Evolutionary conservation across 805 yeast species (phyloP).

Genomic region (Candida maesae): DNA sequence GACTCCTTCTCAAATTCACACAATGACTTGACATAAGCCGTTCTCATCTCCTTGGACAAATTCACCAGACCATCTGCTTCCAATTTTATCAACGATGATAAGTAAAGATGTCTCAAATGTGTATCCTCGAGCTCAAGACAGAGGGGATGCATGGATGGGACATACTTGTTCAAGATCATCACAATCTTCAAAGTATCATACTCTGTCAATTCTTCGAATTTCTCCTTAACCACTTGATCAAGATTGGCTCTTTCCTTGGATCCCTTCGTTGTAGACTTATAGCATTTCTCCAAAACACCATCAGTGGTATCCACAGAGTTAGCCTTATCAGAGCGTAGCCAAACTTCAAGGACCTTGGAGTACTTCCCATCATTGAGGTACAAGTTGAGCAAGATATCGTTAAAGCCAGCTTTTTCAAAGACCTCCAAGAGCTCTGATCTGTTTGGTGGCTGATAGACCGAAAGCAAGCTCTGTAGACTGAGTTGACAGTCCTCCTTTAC

Average conservation of each 20-base stretch:
- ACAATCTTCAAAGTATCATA: constrained; percentile 27
- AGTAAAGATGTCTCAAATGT: constrained; percentile 24
- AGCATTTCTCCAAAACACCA: constrained; percentile 27
- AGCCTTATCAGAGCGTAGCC: constrained; percentile 38
- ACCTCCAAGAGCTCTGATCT: constrained; percentile 44
- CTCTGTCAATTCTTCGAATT: constrained; percentile 25
- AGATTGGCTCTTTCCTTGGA: constrained; percentile 20
- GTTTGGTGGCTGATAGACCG: constrained; percentile 59
- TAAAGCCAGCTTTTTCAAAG: constrained; percentile 52
- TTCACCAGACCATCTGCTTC: constrained; percentile 20
- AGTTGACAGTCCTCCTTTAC: constrained; percentile 61
- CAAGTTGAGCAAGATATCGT: constrained; percentile 53
- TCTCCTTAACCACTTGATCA: constrained; percentile 14
- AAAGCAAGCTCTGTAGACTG: constrained; percentile 68
- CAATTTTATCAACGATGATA: constrained; percentile 20
- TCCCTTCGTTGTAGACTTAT: constrained; percentile 19
- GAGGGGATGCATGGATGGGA: constrained; percentile 19
- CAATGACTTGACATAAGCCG: constrained; percentile 20
- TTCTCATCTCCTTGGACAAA: constrained; percentile 18
- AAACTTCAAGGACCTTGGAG: constrained; percentile 50
- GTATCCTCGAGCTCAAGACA: constrained; percentile 16
- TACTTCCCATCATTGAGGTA: constrained; percentile 51
- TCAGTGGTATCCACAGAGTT: constrained; percentile 25
- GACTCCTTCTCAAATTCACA: constrained; percentile 16
- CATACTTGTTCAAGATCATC: constrained; percentile 25